A percentile compares a stretch with the other conserved stretches of the same genome.
These are phyloP conservation scores for Xylaria sp. DNA, from an alignment of 2,329 filamentous ascomycete species.

Conservation along the genomic window DNA sequence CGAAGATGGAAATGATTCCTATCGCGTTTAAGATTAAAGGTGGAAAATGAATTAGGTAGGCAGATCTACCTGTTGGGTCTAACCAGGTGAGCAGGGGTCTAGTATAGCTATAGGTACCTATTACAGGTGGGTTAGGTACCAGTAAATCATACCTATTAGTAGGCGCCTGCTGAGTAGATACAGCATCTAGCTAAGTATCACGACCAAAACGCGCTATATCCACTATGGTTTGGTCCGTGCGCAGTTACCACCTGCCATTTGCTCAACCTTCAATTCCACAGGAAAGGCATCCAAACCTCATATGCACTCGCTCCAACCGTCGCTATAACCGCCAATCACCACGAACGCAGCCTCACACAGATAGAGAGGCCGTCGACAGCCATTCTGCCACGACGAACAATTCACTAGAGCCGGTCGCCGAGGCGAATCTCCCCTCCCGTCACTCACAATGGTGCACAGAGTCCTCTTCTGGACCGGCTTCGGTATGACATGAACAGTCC, in stretches of 20 bases:
- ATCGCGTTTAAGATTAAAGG: slow-evolving; percentile 1
- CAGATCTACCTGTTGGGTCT: not conserved
- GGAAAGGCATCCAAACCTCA: slow-evolving; percentile 18
- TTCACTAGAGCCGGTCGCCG: slow-evolving; percentile 36
- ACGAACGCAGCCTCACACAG: slow-evolving; percentile 26
- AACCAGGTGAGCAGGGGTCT: slow-evolving; percentile 1
- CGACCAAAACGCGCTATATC: not conserved
- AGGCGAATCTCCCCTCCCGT: slow-evolving; percentile 42
- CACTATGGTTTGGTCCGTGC: slow-evolving; percentile 36
- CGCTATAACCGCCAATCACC: slow-evolving; percentile 15
- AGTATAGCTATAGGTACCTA: not conserved
- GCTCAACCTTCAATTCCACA: slow-evolving; percentile 33
- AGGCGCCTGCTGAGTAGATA: too few species aligned
- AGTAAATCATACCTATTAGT: too few species aligned
- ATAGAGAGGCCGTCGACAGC: slow-evolving; percentile 24
- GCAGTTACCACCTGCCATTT: slow-evolving; percentile 22
- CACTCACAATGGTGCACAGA: slow-evolving; percentile 66
- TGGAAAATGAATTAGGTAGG: slow-evolving; percentile 18
- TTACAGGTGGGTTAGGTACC: too few species aligned
- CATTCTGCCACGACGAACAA: slow-evolving; percentile 23
- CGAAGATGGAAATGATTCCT: slow-evolving; percentile 1
- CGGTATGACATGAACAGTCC: slow-evolving; percentile 68
- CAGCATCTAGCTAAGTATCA: not conserved
- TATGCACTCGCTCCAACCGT: slow-evolving; percentile 3
- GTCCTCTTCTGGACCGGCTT: slow-evolving; percentile 90